Percentiles rank a stretch among this genome's conserved stretches.
Evolutionary conservation across 495 filamentous ascomycete species (phyloP).

Genomic region (Durotheca rogersii): DNA sequence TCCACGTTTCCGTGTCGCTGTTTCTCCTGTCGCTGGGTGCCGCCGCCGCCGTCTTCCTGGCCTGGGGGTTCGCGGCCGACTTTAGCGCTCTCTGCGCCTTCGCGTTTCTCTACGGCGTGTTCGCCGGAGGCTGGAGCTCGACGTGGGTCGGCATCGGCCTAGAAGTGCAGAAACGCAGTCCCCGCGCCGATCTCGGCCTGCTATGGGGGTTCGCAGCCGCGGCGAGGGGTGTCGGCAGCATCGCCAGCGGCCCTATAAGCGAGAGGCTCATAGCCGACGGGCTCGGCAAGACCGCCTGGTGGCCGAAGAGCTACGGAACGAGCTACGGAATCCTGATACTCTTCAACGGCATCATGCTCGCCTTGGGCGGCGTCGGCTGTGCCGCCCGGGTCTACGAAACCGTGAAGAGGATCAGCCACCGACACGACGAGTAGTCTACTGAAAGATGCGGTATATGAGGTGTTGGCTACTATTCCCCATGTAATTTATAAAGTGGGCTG

Average conservation of each 20-base stretch:
- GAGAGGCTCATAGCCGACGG: constrained; percentile 52
- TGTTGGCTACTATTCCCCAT: too few species aligned
- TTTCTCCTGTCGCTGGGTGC: constrained; percentile 58
- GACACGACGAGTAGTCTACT: constrained; percentile 13
- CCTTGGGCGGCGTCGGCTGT: constrained; percentile 17
- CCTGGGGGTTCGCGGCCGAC: constrained; percentile 64
- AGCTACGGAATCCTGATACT: constrained; percentile 54
- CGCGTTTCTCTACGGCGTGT: constrained; percentile 67
- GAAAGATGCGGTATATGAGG: too few species aligned
- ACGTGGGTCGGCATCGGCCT: constrained; percentile 63
- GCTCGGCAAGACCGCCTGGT: constrained; percentile 6
- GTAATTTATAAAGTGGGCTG: too few species aligned
- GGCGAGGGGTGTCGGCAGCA: constrained; percentile 66
- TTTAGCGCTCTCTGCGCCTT: constrained; percentile 64
- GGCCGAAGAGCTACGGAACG: constrained; percentile 43
- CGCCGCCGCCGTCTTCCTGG: constrained; percentile 60
- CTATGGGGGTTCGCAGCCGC: constrained; percentile 65
- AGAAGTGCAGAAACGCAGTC: constrained; percentile 51
- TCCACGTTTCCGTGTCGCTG: constrained; percentile 61
- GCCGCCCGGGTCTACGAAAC: constrained; percentile 13
- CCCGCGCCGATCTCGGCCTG: constrained; percentile 45
- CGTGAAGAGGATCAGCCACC: constrained; percentile 17
- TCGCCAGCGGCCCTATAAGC: constrained; percentile 62
- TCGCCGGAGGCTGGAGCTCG: constrained; percentile 48
- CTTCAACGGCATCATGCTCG: constrained; percentile 50